Conservation (phyloP, 2,329 filamentous ascomycete genomes). For the Diaporthe sp. region DNA sequence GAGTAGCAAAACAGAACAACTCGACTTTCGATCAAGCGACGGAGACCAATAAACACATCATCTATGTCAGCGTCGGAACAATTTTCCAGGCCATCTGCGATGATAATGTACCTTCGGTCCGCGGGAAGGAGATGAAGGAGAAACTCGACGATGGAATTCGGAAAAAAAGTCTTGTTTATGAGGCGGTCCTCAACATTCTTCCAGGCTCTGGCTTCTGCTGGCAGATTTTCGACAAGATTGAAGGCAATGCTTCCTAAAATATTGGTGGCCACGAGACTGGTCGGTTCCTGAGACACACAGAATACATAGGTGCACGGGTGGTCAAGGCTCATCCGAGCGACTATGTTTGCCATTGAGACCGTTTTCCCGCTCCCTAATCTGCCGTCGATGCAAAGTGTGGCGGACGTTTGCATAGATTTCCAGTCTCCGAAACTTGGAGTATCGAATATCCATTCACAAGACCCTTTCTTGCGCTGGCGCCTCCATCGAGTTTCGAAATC, state of each 20-base stretch:
- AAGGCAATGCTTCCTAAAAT: conserved; percentile 21
- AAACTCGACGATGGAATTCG: background rate
- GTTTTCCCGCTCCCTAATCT: conserved; percentile 29
- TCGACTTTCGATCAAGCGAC: background rate
- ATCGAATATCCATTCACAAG: conserved; percentile 30
- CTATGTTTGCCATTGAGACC: conserved; percentile 26
- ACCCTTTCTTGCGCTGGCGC: conserved; percentile 34
- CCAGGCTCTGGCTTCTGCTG: background rate
- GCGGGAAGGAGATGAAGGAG: background rate
- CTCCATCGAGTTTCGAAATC: conserved; percentile 28
- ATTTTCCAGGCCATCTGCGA: background rate
- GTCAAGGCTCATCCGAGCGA: background rate
- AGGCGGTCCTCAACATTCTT: background rate
- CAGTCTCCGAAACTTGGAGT: conserved; percentile 5
- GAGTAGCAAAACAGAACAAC: conserved; percentile 15
- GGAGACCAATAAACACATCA: background rate
- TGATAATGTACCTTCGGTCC: background rate
- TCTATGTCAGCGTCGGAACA: background rate
- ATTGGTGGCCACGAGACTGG: background rate
- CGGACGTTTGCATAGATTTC: background rate
- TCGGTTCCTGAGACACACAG: conserved; percentile 2
- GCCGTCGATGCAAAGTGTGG: background rate
- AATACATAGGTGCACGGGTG: conserved; percentile 18
- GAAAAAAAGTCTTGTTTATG: background rate
- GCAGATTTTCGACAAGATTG: background rate